Evolutionary conservation across 441 rosid genomes (phyloP), one percentile per base, ranked within the genome.

Genomic region (Croton laevigatus): DNA sequence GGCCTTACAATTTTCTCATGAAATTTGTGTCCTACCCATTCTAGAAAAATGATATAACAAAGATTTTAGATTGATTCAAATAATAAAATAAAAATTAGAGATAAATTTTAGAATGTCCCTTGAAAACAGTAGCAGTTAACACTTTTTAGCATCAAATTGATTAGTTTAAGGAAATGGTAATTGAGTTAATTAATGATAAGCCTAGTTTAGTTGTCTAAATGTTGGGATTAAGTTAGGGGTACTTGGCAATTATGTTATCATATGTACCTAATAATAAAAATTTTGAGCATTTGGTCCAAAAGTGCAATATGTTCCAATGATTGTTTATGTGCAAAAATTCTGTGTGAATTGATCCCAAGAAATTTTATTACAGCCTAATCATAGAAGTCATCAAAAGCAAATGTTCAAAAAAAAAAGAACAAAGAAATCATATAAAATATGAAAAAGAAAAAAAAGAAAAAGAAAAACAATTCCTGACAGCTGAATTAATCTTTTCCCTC

Each of bases 381-480:
- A 83, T 83, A 79, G 82, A 78, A 84, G 79, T 79, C 87, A 78
- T 83, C 78, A 78, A 84, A 84, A 80, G 78, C 78, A 79, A 72
- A 66, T 55, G 22, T 32, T 70, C 32, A 61, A 46, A n/a, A 0
- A 37, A 38, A 37, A 66, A 36, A 65, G 38, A 34, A 5, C 12
- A 17, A 27, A 36, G 3, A 10, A 46, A 46, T 46, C 16, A 3
- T 46, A 42, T 10, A 12, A 46, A 38, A 22, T 0, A 51, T 1
- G 32, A 27, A 27, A n/a, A n/a, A n/a, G n/a, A 46, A 36, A 62
- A 36, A 65, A 37, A 34, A 8, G 12, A 13, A 27, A 37, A 60
- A 59, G 44, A 62, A 17, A 40, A 20, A 57, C 64, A 66, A 64
- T 59, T 71, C 75, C 78, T 73, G 81, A 73, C 81, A 68, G 46